Conservation (phyloP, 768 basidiomycete species). For the Agaricus blazei region DNA sequence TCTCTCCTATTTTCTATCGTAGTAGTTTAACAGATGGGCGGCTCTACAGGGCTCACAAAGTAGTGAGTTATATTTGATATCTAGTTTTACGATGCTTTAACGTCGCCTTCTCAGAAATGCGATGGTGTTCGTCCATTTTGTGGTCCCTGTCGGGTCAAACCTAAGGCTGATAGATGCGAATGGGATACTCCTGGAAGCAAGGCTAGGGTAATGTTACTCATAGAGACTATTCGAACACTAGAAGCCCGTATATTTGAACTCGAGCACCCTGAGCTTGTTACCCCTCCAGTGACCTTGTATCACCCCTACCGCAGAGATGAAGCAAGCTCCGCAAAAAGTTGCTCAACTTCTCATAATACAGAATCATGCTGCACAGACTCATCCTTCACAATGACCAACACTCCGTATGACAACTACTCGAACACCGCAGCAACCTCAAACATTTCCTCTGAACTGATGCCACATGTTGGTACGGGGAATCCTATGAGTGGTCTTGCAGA, state of each 20-base stretch:
- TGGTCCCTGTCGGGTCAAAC: slow-evolving; percentile 53
- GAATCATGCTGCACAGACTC: slow-evolving; percentile 26
- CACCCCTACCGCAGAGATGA: slow-evolving; percentile 40
- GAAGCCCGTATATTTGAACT: slow-evolving; percentile 53
- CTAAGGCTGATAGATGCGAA: slow-evolving; percentile 65
- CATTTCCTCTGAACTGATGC: no score
- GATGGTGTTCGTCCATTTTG: slow-evolving; percentile 62
- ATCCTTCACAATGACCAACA: slow-evolving; percentile 27
- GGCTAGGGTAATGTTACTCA: slow-evolving; percentile 55
- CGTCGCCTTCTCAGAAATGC: slow-evolving; percentile 39
- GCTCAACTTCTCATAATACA: slow-evolving; percentile 29
- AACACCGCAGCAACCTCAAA: no score
- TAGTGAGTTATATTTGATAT: slow-evolving; percentile 26
- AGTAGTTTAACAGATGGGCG: slow-evolving; percentile 3
- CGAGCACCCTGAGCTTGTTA: slow-evolving; percentile 44
- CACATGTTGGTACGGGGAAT: no score
- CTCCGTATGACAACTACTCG: slow-evolving; percentile 17
- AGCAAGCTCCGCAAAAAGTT: slow-evolving; percentile 26
- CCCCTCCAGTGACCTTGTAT: slow-evolving; percentile 45
- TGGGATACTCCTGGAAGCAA: slow-evolving; percentile 61
- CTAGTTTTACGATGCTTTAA: not conserved
- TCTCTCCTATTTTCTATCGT: not conserved
- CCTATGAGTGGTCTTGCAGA: no score
- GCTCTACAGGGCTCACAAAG: slow-evolving; percentile 39
- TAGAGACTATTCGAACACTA: slow-evolving; percentile 52